Percentiles rank a stretch among this genome's conserved stretches.
These are phyloP conservation scores for Ophiostoma perfectum DNA, from an alignment of 2,329 filamentous ascomycete genomes.

Conservation along the genomic window DNA sequence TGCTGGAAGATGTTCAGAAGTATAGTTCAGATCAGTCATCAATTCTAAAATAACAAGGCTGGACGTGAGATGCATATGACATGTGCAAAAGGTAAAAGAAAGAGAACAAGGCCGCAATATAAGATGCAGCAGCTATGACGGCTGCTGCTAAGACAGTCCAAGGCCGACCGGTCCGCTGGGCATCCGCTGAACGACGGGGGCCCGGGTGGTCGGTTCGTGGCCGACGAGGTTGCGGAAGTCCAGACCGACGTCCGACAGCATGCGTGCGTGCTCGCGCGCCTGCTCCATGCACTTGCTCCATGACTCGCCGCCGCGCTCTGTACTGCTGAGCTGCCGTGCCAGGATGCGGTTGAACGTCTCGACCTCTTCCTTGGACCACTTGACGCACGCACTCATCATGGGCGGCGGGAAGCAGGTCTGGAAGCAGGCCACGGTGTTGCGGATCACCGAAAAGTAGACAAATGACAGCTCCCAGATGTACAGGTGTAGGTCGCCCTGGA, in stretches of 20 bases:
- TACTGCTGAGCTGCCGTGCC: slow-evolving; percentile 77
- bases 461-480: slow-evolving; percentile 96
- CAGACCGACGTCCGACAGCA: slow-evolving; percentile 78
- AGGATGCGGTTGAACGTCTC: slow-evolving; percentile 85
- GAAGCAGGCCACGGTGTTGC: slow-evolving; percentile 87
- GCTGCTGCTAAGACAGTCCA: slow-evolving; percentile 32
- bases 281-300: slow-evolving; percentile 81
- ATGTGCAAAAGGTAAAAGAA: neutral
- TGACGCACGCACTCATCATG: slow-evolving; percentile 91
- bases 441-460: slow-evolving; percentile 90
- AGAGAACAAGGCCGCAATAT: neutral
- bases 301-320: slow-evolving; percentile 66
- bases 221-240: slow-evolving; percentile 84
- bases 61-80: neutral
- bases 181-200: slow-evolving; percentile 25
- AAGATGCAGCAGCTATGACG: neutral
- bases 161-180: slow-evolving; percentile 38
- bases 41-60: neutral
- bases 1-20: neutral
- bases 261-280: slow-evolving; percentile 71
- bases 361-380: slow-evolving; percentile 95
- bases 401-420: slow-evolving; percentile 77
- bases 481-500: slow-evolving; percentile 84
- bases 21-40: no score
- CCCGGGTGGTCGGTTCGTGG: slow-evolving; percentile 40